Conservation (phyloP, 306 rosid species). For the Cicer judaicum region DNA sequence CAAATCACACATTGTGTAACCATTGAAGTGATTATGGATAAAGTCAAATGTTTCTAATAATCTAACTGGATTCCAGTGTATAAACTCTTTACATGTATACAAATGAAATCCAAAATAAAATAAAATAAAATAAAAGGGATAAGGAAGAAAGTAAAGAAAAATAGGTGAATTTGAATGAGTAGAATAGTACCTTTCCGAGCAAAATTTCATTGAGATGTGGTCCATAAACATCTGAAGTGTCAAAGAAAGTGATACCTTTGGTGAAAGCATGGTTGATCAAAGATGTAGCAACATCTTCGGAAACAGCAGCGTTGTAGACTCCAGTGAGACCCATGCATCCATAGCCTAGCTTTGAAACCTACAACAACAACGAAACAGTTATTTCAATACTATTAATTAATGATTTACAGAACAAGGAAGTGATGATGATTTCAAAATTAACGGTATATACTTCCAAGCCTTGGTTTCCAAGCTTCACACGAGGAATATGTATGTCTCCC, state of each 20-base stretch:
- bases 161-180: background rate
- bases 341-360: slow-evolving; percentile 85
- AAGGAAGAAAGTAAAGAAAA: background rate
- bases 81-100: background rate
- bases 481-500: slow-evolving; percentile 44
- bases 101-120: background rate
- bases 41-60: too few relatives aligned
- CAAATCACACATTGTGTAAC: too few relatives aligned
- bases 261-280: slow-evolving; percentile 67
- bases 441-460: slow-evolving; percentile 34
- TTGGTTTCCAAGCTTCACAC: slow-evolving; percentile 45
- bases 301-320: slow-evolving; percentile 59
- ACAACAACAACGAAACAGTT: background rate
- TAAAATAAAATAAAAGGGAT: background rate
- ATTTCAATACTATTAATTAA: too few relatives aligned
- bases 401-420: background rate
- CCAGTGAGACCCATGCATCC: slow-evolving; percentile 82
- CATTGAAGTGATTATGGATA: too few relatives aligned
- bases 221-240: slow-evolving; percentile 73
- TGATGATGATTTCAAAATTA: background rate
- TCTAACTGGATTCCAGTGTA: too few relatives aligned
- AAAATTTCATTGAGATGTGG: slow-evolving; percentile 63
- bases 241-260: slow-evolving; percentile 82
- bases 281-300: slow-evolving; percentile 64
- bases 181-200: slow-evolving; percentile 65